Evolutionary conservation across 371 early-diverging fungal species (phyloP).

Genomic region (Mucor irregularis): DNA sequence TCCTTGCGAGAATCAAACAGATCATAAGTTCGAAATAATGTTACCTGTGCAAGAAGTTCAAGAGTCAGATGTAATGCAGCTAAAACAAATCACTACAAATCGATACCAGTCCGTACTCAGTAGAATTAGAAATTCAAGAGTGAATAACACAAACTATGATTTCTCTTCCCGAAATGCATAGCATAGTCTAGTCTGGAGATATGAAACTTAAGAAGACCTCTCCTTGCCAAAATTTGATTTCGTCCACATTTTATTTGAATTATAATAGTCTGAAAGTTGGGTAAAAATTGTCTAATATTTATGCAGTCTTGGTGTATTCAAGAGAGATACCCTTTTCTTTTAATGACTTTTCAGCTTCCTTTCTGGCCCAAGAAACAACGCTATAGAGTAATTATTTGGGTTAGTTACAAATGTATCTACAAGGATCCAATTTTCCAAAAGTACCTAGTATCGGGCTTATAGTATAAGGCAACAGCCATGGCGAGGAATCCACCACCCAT

Average conservation of each 20-base stretch:
- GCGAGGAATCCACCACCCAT: conserved; percentile 60
- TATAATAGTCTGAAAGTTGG: not conserved
- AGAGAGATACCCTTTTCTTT: conserved; percentile 51
- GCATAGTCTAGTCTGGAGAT: no score
- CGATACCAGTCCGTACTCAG: no score
- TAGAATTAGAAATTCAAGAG: no score
- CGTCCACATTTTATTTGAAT: no score
- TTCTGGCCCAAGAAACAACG: conserved; percentile 51
- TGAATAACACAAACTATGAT: no score
- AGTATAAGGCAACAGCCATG: conserved; percentile 54
- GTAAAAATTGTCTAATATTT: conserved; percentile 4
- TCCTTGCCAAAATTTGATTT: not conserved
- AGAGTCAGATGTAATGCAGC: no score
- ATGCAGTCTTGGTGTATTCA: conserved; percentile 25
- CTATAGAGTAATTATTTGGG: conserved; percentile 14
- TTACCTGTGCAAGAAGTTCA: no score
- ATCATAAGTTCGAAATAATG: no score
- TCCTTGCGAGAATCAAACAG: no score
- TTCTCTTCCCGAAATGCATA: no score
- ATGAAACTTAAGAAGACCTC: not conserved
- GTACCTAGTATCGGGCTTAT: conserved; percentile 73
- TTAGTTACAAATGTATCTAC: not conserved
- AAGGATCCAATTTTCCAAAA: not conserved
- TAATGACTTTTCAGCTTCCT: conserved; percentile 54
- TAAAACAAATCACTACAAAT: no score